Evolutionary conservation across 2,329 filamentous ascomycete species (phyloP).

Genomic region (Exutisphaerella laricina): DNA sequence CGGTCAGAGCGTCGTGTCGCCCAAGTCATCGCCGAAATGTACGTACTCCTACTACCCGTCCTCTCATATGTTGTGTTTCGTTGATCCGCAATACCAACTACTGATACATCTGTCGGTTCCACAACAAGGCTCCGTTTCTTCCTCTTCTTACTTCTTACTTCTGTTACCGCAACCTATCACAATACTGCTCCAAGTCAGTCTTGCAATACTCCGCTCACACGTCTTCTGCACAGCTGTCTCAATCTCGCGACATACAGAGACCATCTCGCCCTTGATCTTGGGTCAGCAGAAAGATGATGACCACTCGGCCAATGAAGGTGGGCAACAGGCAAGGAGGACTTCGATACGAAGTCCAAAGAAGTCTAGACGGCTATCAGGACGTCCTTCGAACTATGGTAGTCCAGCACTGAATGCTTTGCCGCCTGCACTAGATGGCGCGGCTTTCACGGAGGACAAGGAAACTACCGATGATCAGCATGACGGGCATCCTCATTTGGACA

Average conservation of each 20-base stretch:
- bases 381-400: constrained; percentile 30
- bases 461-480: constrained; percentile 10
- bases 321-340: constrained; percentile 29
- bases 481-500: constrained; percentile 19
- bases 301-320: constrained; percentile 35
- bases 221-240: constrained; percentile 38
- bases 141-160: constrained; percentile 2
- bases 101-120: too few relatives aligned
- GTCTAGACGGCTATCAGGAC: constrained; percentile 37
- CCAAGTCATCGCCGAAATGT: constrained; percentile 27
- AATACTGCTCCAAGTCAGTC: constrained; percentile 1
- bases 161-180: constrained; percentile 5
- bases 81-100: too few relatives aligned
- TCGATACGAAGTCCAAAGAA: constrained; percentile 37
- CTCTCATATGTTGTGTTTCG: too few relatives aligned
- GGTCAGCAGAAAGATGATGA: constrained; percentile 43
- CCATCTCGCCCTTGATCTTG: constrained; percentile 44
- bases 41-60: too few relatives aligned
- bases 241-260: constrained; percentile 41
- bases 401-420: constrained; percentile 20
- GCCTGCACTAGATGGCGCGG: constrained; percentile 9
- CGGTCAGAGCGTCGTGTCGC: constrained; percentile 17
- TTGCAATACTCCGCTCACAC: constrained; percentile 11
- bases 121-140: too few relatives aligned
- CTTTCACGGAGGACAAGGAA: neutral